Evolutionary conservation across 2,329 filamentous ascomycete species (phyloP), one percentile per base, ranked within the genome.

Genomic region (Dendryphion nanum): DNA sequence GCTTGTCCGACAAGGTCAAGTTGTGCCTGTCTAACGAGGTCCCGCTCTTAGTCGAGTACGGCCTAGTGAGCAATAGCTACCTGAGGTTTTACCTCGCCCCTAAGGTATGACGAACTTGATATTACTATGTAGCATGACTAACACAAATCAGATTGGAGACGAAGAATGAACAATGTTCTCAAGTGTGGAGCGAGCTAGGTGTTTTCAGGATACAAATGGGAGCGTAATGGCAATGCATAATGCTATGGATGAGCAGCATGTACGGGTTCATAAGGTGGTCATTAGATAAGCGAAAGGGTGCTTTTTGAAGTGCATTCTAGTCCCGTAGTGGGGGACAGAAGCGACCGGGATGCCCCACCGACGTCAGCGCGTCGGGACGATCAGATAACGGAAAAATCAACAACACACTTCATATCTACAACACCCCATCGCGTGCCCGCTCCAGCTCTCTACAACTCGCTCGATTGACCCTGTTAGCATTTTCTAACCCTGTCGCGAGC

Each of bases 51-150:
- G 93, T 98, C 30, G 93, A 98, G 75, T 98, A 97, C 70, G 76
- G 73, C 38, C 72, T 96, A 45, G 76, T 77, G 38, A 93, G 88
- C 69, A 89, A 82, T 74, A 95, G 90, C 70, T 93, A 93, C 69
- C 72, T 98, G 70, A 82, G 91, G 61, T 98, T 97, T 81, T 98
- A 97, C 73, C 82, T 98, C 57, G 93, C 93, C 50, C 93, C 93
- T 51, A 98, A 98, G 89, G 93, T 93, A 72, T 43, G 78, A 18
- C 2, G 23, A 26, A n/a, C 23, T 10, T n/a, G 14, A 17, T 8
- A 30, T n/a, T 15, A 30, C 29, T 30, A 4, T 30, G 12, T 15
- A 17, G 12, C 8, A 8, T 30, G 15, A 17, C 23, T 15, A 38
- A 18, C 20, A 34, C 43, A 15, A 23, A n/a, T 21, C 53, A 89